Evolutionary conservation across 306 rosid species (phyloP).

Genomic region (Trifolium subterraneum): DNA sequence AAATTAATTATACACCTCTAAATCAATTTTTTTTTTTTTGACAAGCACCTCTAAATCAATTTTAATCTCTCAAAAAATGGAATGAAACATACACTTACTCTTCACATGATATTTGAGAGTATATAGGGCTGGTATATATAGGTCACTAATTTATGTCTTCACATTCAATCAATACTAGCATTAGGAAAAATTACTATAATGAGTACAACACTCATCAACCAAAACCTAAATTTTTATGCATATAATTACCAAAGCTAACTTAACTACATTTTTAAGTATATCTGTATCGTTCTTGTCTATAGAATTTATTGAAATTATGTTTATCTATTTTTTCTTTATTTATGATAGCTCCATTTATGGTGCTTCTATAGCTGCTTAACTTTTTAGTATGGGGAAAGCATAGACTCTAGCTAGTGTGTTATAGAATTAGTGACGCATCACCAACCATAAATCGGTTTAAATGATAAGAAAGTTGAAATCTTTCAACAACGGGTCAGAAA

Average conservation of each 20-base stretch:
- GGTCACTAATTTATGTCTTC: conserved; percentile 25
- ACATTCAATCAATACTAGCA: conserved; percentile 17
- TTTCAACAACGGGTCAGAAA: too few relatives aligned
- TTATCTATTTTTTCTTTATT: conserved; percentile 25
- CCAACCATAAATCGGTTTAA: too few relatives aligned
- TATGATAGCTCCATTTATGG: conserved; percentile 23
- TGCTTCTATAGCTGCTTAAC: conserved; percentile 35
- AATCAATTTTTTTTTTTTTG: too few relatives aligned
- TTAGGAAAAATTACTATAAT: conserved; percentile 8
- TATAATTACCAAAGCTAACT: conserved; percentile 5
- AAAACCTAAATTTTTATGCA: background rate
- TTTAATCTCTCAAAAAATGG: too few relatives aligned
- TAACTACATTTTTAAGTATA: background rate
- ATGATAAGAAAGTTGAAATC: too few relatives aligned
- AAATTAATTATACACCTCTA: too few relatives aligned
- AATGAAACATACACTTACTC: background rate
- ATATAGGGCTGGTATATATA: background rate
- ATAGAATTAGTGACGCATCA: too few relatives aligned
- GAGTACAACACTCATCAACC: conserved; percentile 12
- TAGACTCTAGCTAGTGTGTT: background rate
- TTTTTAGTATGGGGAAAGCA: conserved; percentile 21
- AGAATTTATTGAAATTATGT: background rate
- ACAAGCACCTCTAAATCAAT: too few relatives aligned
- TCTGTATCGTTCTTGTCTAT: conserved; percentile 36
- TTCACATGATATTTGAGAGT: conserved; percentile 14